Conservation (phyloP, 106 monocot species). For the Dendrobium huoshanense region DNA sequence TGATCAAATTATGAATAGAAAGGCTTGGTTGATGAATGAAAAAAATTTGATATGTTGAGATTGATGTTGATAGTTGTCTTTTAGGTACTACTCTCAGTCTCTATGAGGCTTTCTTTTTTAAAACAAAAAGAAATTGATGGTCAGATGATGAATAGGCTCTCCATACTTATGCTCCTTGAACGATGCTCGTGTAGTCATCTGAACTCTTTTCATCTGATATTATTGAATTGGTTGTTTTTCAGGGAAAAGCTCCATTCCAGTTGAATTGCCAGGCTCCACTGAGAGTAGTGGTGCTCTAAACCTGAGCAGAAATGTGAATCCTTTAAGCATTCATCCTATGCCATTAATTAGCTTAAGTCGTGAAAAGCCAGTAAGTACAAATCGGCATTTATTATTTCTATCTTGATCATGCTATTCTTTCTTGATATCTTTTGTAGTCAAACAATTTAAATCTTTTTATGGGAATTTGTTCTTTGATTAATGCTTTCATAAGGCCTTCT, state of each 20-base stretch:
- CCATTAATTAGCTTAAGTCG: background rate
- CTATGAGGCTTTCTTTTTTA: background rate
- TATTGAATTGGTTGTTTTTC: background rate
- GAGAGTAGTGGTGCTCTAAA: background rate
- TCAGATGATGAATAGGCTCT: background rate
- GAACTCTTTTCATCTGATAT: background rate
- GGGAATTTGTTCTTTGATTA: no score
- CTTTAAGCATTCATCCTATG: slow-evolving; percentile 1
- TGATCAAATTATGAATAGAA: background rate
- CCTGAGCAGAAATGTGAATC: background rate
- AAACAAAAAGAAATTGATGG: background rate
- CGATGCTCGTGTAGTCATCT: background rate
- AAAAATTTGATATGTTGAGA: no score
- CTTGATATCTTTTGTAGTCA: no score
- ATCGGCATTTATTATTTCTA: background rate
- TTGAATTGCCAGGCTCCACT: background rate
- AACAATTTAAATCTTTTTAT: no score
- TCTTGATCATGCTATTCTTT: no score
- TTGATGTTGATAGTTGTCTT: no score
- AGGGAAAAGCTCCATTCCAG: slow-evolving; percentile 1
- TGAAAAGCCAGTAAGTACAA: background rate
- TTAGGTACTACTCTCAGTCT: background rate
- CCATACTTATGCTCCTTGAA: background rate
- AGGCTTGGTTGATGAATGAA: no score
- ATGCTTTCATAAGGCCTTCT: no score